Base-by-base conservation (phyloP, 2,329 filamentous ascomycete species). In the Apiospora kogelbergensis region DNA sequence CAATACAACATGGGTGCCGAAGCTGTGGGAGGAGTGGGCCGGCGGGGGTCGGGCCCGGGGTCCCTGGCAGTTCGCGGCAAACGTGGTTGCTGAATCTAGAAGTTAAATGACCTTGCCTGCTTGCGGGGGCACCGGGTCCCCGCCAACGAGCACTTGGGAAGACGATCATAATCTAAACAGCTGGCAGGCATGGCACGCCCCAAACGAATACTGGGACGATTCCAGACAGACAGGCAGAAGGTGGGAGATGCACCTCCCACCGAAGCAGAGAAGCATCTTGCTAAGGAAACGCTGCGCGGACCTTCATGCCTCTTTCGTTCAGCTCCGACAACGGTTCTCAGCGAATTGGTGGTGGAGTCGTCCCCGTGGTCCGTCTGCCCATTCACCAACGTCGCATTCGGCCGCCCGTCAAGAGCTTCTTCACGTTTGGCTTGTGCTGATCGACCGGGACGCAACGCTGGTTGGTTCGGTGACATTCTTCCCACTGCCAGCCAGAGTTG, bases 1-100 rank as follows among this genome's bases (percentile, higher is more conserved):
- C 22, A 60, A 67, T 67, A 46, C 57, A 33, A 68, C 66, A 42
- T 68, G 67, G 67, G 33, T 46, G 48, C 60, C 57, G 44, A 45
- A 33, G 26, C 24, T 53, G 20, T 68, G 53, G 48, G 48, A 30
- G 30, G 67, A 53, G 65, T 60, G 53, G 53, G 30, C 53, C 53
- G 9, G 17, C 53, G 53, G 53, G 48, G 53, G 33, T 30, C 17
- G 53, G 48, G 3, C 53, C 53, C 6, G 68, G 63, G 45, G 33
- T 40, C 40, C 64, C 37, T 46, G 64, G 60, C 63, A 41, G 44
- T 37, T 53, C 68, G 60, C 66, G 22, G 22, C 42, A 67, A 65
- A 46, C 64, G 46, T 57, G 48, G 48, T 33, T 63, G 48, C 65
- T 65, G 40, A 63, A 17, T 69, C 45, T 46, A 46, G 60, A 41